Base-by-base conservation (phyloP, 352 stramenopile species). In the Albugo laibachii region DNA sequence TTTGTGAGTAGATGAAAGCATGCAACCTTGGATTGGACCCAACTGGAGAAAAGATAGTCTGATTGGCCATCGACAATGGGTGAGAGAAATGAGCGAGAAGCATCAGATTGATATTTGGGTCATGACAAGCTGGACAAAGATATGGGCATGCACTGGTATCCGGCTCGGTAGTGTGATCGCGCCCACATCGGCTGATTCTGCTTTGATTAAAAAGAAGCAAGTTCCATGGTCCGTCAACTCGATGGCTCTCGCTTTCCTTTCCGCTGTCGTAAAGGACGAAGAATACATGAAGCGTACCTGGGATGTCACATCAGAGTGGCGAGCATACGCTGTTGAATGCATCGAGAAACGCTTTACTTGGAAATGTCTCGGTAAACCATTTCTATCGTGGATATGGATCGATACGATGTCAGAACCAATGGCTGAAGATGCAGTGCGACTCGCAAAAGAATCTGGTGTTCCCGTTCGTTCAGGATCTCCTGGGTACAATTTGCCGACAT, bases 91-190 rank as follows among this genome's bases (percentile, higher is more conserved):
- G 52, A 83, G 68, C 27, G 68, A 64, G 24, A 78, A 78, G 24
- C 69, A 72, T 52, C 61, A 65, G 45, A 83, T 94, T 44, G 69
- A 94, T 57, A 74, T 94, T 19, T 94, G 81, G 81, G 64, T 94
- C 58, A 94, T 94, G 81, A 93, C 78, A 35, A 84, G 69, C 54
- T 91, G 77, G 74, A 93, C 80, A 53, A 93, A 93, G 69, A 92
- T 94, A 61, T 94, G 81, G 81, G 89, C 81, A 12, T 94, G 81
- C 68, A 93, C 79, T 54, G 81, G 81, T 0, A 63, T 94, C 35
- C 73, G 81, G 34, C 80, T 94, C 39, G 81, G 81, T 55, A 88
- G 71, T 36, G 81, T 94, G 35, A 79, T 93, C 11, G 79, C 81
- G 37, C 81, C 81, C 20, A 88, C 73, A 21, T 50, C 76, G 1